Percentiles rank a stretch among this genome's conserved stretches.
Conservation (phyloP, 345 rosid species). For the Hirschfeldia incana region DNA sequence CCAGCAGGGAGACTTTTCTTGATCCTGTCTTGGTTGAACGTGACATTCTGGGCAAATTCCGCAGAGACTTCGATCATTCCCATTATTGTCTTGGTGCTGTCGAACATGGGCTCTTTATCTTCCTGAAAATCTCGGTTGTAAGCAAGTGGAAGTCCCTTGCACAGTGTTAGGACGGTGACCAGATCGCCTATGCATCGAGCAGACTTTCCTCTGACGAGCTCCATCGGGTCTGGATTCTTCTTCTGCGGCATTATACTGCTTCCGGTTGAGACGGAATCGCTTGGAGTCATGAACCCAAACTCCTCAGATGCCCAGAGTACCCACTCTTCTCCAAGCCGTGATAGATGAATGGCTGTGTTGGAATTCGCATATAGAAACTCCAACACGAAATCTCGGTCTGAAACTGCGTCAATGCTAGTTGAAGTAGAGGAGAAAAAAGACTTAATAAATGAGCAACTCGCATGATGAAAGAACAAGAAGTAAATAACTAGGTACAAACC, state of each 20-base stretch:
- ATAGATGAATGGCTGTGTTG: constrained; percentile 78
- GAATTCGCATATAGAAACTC: constrained; percentile 80
- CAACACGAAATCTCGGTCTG: constrained; percentile 87
- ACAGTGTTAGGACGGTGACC: constrained; percentile 78
- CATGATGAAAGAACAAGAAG: neutral
- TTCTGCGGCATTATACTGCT: constrained; percentile 99
- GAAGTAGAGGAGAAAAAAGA: neutral
- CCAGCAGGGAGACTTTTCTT: constrained; percentile 83
- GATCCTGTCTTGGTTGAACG: constrained; percentile 70
- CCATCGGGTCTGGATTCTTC: constrained; percentile 99
- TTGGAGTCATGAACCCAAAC: constrained; percentile 86
- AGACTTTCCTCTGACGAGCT: constrained; percentile 93
- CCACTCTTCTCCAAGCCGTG: constrained; percentile 98
- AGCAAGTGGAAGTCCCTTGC: constrained; percentile 98
- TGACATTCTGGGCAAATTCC: constrained; percentile 83
- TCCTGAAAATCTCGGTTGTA: constrained; percentile 97
- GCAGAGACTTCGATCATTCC: constrained; percentile 96
- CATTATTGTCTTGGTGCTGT: constrained; percentile 77
- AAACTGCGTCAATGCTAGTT: constrained; percentile 86
- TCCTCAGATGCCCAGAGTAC: constrained; percentile 99
- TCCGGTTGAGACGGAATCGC: constrained; percentile 91
- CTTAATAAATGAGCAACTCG: neutral
- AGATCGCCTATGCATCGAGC: constrained; percentile 82
- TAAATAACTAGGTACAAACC: constrained; percentile 45
- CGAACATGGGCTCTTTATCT: constrained; percentile 92